phyloP scores from a whole-genome alignment of 202 grass and related monocot species.

The Schoenoplectus tabernaemontani region DNA sequence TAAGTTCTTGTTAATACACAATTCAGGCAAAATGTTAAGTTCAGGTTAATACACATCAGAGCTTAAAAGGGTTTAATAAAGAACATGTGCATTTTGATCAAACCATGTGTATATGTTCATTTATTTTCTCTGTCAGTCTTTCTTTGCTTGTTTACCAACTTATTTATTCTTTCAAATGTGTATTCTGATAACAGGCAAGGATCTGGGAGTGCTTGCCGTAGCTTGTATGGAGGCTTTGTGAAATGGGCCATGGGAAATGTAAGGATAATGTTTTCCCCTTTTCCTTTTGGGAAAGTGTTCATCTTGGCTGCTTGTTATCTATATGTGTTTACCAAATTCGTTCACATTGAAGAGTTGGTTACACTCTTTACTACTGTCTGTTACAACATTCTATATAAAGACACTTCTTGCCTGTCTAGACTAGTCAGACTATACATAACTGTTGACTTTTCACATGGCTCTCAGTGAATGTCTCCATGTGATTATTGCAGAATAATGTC shows the following conservation, averaged over 20 bases:
- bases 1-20: background rate
- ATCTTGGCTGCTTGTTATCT: constrained; percentile 16
- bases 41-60: no score
- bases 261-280: constrained; percentile 19
- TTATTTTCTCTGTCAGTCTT: background rate
- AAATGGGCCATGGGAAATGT: constrained; percentile 98
- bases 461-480: background rate
- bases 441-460: background rate
- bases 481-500: background rate
- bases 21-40: no score
- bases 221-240: constrained; percentile 96
- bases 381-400: background rate
- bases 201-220: constrained; percentile 91
- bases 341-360: background rate
- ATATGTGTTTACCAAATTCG: background rate
- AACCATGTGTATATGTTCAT: background rate
- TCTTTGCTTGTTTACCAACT: constrained; percentile 3
- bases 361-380: constrained; percentile 6
- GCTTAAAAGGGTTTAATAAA: background rate
- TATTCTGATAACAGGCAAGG: constrained; percentile 64
- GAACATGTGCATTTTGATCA: background rate
- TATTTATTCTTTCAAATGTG: constrained; percentile 11
- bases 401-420: background rate
- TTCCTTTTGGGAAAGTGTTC: background rate
- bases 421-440: background rate